Conservation (phyloP, 1,284 basidiomycete genomes). For the Austroboletus novae-zelandiae region DNA sequence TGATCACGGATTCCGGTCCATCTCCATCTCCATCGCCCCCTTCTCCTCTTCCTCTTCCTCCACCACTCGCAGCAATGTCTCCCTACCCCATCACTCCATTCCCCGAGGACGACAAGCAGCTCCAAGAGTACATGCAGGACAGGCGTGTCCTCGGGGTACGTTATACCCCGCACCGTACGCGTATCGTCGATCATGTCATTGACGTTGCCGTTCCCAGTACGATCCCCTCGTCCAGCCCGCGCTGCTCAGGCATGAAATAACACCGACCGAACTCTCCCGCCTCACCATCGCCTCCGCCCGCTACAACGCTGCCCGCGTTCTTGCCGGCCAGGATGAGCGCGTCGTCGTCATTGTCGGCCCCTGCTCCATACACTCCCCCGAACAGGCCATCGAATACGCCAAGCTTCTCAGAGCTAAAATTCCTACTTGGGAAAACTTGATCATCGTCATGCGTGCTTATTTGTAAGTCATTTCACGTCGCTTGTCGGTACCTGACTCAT, state of each 20-base stretch:
- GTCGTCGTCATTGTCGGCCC: constrained; percentile 92
- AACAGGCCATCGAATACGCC: constrained; percentile 91
- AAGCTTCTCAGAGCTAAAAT: constrained; percentile 70
- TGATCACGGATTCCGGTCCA: constrained; percentile 5
- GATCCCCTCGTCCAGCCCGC: constrained; percentile 92
- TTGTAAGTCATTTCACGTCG: constrained; percentile 57
- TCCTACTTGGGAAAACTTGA: constrained; percentile 71
- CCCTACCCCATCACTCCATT: constrained; percentile 52
- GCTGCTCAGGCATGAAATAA: constrained; percentile 82
- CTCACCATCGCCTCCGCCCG: constrained; percentile 80
- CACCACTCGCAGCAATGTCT: constrained; percentile 3
- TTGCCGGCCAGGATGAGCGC: constrained; percentile 82
- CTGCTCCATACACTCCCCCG: constrained; percentile 91
- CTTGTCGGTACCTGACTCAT: not conserved
- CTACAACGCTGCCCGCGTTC: constrained; percentile 71
- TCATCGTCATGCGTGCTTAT: constrained; percentile 96
- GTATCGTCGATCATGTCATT: not conserved
- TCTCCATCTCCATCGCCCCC: not conserved
- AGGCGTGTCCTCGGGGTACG: constrained; percentile 72
- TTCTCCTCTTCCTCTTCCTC: constrained; percentile 6
- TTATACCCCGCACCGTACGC: constrained; percentile 3
- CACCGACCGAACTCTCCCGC: constrained; percentile 53
- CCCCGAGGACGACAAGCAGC: constrained; percentile 58
- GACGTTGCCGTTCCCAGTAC: constrained; percentile 53
- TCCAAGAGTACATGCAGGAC: constrained; percentile 73